Conservation (phyloP, 257 asterid genomes). For the Striga asiatica region DNA sequence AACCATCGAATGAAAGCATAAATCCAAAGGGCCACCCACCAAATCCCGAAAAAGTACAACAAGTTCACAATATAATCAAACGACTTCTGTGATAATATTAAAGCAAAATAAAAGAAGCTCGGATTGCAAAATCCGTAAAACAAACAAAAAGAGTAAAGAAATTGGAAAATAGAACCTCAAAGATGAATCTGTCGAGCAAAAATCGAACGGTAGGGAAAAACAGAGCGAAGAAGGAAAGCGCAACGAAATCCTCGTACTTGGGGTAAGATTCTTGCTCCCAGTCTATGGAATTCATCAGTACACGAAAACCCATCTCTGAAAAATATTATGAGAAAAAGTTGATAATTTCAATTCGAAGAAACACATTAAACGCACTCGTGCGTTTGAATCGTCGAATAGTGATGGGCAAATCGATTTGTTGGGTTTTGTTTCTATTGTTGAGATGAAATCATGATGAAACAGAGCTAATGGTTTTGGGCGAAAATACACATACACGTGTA, state of each 20-base stretch:
- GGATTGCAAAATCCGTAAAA: neutral
- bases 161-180: slow-evolving; percentile 41
- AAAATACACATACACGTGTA: no score
- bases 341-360: neutral
- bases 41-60: slow-evolving; percentile 5
- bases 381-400: slow-evolving; percentile 16
- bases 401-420: no score
- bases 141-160: neutral
- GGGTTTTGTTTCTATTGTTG: no score
- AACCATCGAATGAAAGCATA: slow-evolving; percentile 2
- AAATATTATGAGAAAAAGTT: neutral
- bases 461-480: no score
- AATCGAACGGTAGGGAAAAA: slow-evolving; percentile 69
- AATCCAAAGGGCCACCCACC: slow-evolving; percentile 8
- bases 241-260: slow-evolving; percentile 52
- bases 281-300: slow-evolving; percentile 33
- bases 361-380: neutral
- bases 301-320: slow-evolving; percentile 40
- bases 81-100: no score
- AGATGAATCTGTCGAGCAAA: slow-evolving; percentile 82
- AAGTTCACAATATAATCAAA: no score
- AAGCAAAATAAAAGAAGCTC: neutral
- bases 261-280: slow-evolving; percentile 87
- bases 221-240: slow-evolving; percentile 60
- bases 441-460: no score